Conservation (phyloP, 169 alveolate species). For the Plasmodium gaboni region DNA sequence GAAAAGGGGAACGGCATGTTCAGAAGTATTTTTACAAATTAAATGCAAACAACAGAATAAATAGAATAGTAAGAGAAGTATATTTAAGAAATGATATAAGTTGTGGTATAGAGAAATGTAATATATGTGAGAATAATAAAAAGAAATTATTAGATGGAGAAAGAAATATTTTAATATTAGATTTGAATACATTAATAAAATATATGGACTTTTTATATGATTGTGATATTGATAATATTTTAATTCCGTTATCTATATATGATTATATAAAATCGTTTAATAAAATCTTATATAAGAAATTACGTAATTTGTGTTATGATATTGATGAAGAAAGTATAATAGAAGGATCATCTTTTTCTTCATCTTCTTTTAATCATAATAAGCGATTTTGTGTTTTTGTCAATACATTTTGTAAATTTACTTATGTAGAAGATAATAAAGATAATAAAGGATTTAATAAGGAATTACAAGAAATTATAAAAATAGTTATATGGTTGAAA, state of each 20-base stretch:
- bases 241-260: constrained; percentile 60
- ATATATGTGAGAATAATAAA: constrained; percentile 63
- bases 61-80: constrained; percentile 58
- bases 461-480: constrained; percentile 60
- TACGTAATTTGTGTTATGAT: constrained; percentile 66
- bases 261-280: constrained; percentile 58
- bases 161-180: constrained; percentile 44
- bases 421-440: constrained; percentile 54
- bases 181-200: constrained; percentile 38
- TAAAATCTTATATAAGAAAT: constrained; percentile 51
- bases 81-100: constrained; percentile 71
- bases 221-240: constrained; percentile 55
- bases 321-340: constrained; percentile 33
- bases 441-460: constrained; percentile 5
- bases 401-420: constrained; percentile 62
- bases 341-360: too few species aligned
- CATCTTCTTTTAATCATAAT: constrained; percentile 5
- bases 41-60: constrained; percentile 35
- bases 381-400: constrained; percentile 58
- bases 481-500: constrained; percentile 66
- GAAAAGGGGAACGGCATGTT: constrained; percentile 59
- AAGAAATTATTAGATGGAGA: constrained; percentile 63
- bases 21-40: constrained; percentile 56
- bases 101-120: constrained; percentile 72
- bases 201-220: constrained; percentile 69